These are phyloP conservation scores for Daldinia bambusicola DNA, from an alignment of 495 filamentous ascomycete genomes.

Conservation along the genomic window DNA sequence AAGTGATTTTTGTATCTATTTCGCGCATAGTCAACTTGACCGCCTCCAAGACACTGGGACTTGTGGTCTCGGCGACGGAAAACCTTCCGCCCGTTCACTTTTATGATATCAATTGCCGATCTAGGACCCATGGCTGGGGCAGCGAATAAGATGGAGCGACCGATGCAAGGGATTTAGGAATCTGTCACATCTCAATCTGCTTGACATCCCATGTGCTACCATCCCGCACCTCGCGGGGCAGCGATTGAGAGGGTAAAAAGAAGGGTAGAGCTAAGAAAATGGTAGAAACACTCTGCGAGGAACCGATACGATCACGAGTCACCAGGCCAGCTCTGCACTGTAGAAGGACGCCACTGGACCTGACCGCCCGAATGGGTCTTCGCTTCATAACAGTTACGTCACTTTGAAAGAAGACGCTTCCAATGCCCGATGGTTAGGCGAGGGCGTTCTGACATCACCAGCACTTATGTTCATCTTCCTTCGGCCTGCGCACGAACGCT, in stretches of 20 bases:
- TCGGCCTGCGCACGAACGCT: conserved; percentile 19
- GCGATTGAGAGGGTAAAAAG: conserved; percentile 19
- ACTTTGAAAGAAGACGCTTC: conserved; percentile 25
- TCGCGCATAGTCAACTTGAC: conserved; percentile 30
- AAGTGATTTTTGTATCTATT: conserved; percentile 24
- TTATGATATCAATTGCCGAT: conserved; percentile 46
- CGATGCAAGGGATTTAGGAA: conserved; percentile 43
- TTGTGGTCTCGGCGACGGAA: conserved; percentile 34
- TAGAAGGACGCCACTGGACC: conserved; percentile 32
- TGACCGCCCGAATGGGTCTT: conserved; percentile 35
- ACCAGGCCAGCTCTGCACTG: conserved; percentile 33
- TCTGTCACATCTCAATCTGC: conserved; percentile 45
- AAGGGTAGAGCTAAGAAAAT: background rate
- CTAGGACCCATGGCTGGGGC: conserved; percentile 45
- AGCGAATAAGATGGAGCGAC: conserved; percentile 41
- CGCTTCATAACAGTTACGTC: conserved; percentile 38
- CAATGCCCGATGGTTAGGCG: conserved; percentile 25
- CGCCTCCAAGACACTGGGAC: conserved; percentile 36
- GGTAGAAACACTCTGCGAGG: conserved; percentile 33
- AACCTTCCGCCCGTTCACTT: conserved; percentile 34
- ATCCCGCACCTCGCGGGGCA: conserved; percentile 33
- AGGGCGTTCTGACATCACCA: conserved; percentile 42
- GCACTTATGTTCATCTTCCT: conserved; percentile 14
- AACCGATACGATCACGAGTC: conserved; percentile 36
- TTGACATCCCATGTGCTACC: conserved; percentile 40